Conservation (phyloP, 495 filamentous ascomycete species). For the Bacidia rubella region DNA sequence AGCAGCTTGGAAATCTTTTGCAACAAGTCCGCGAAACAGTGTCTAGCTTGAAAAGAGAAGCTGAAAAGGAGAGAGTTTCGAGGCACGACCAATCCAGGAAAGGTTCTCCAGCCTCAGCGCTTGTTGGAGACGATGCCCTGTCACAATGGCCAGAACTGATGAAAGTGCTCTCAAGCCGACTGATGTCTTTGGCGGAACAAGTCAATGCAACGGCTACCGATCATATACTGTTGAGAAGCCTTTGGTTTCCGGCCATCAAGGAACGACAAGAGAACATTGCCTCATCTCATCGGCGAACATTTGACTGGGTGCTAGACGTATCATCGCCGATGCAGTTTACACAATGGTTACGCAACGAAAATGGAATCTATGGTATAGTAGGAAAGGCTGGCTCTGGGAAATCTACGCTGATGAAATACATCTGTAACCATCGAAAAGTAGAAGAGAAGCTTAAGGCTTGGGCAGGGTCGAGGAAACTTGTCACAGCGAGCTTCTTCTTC, state of each 20-base stretch:
- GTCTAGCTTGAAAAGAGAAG: no score
- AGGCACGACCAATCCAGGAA: no score
- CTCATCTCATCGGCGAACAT: constrained; percentile 16
- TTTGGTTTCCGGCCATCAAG: constrained; percentile 18
- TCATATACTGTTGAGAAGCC: constrained; percentile 9
- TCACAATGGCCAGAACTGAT: no score
- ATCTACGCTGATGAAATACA: constrained; percentile 34
- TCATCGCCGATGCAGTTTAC: constrained; percentile 2
- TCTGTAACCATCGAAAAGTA: constrained; percentile 15
- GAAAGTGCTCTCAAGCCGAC: no score
- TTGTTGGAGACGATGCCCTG: no score
- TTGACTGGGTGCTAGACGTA: constrained; percentile 20
- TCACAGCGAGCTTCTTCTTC: constrained; percentile 32
- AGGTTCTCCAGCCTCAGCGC: no score
- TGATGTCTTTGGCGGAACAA: no score
- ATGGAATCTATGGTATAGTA: constrained; percentile 24
- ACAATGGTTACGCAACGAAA: constrained; percentile 21
- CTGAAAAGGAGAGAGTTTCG: no score
- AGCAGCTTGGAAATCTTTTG: no score
- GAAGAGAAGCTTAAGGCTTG: constrained; percentile 15
- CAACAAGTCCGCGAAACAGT: no score
- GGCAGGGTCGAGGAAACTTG: constrained; percentile 22
- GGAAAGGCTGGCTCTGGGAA: constrained; percentile 34
- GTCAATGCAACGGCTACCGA: no score
- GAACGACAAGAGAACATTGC: constrained; percentile 13